These are phyloP conservation scores for Carnegiea gigantea DNA, from an alignment of 179 eudicot species.

Conservation along the genomic window DNA sequence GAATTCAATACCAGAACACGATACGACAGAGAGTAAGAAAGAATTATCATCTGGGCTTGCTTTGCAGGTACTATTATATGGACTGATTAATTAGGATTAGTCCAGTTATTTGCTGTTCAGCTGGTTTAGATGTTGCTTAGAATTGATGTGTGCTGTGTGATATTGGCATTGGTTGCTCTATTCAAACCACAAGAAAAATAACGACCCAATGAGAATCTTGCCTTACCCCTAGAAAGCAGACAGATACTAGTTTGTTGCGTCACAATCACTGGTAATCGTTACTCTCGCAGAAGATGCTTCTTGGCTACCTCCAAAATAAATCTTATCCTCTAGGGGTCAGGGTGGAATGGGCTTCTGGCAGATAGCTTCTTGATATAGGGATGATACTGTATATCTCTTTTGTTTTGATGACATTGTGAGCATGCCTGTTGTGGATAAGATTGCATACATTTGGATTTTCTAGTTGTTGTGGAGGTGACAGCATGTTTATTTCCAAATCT, in stretches of 20 bases:
- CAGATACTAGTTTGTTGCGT: neutral
- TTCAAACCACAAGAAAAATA: neutral
- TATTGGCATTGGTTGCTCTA: neutral
- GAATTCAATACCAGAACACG: slow-evolving; percentile 67
- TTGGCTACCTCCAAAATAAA: slow-evolving; percentile 5
- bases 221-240: neutral
- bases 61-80: slow-evolving; percentile 30
- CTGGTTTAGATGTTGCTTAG: slow-evolving; percentile 15
- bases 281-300: neutral
- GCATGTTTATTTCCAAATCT: neutral
- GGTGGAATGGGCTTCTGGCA: slow-evolving; percentile 21
- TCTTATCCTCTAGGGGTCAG: slow-evolving; percentile 12
- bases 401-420: slow-evolving; percentile 12
- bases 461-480: neutral
- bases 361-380: neutral
- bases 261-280: slow-evolving; percentile 9
- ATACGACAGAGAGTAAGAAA: slow-evolving; percentile 23
- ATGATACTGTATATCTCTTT: neutral
- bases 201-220: neutral
- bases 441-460: neutral
- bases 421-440: neutral
- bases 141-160: neutral
- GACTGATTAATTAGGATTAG: slow-evolving; percentile 5
- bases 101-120: slow-evolving; percentile 15
- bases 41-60: slow-evolving; percentile 31